Percentiles rank a stretch among this genome's conserved stretches.
Conservation (phyloP, 352 stramenopile genomes). For the Hyaloperonospora brassicae region DNA sequence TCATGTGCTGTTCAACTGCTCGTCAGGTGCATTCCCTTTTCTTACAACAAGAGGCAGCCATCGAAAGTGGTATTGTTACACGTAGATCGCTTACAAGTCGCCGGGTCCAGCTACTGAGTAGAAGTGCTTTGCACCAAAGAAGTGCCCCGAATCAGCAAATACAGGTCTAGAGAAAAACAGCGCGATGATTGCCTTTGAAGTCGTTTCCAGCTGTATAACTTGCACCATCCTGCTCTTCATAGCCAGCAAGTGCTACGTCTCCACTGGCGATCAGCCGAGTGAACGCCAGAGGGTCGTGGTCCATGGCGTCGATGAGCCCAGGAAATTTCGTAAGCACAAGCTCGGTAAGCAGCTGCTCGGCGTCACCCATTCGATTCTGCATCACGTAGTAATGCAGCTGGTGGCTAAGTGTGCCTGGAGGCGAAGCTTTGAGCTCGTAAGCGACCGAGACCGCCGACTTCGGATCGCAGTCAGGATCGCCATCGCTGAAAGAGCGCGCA, state of each 20-base stretch:
- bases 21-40: too few relatives aligned
- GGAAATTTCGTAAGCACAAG: conserved; percentile 61
- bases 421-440: conserved; percentile 12
- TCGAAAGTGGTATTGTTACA: too few relatives aligned
- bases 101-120: conserved; percentile 3
- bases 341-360: conserved; percentile 56
- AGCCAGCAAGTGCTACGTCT: conserved; percentile 25
- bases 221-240: conserved; percentile 20
- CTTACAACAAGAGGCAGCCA: too few relatives aligned
- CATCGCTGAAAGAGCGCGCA: conserved; percentile 7
- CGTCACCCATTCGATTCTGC: conserved; percentile 29
- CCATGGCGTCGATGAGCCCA: conserved; percentile 66
- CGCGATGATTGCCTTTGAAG: conserved; percentile 19
- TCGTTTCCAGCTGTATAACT: conserved; percentile 12
- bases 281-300: conserved; percentile 68
- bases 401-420: conserved; percentile 20
- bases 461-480: conserved; percentile 10
- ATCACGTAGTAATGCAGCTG: conserved; percentile 35
- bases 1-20: too few relatives aligned
- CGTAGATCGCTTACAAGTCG: too few relatives aligned
- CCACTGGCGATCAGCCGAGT: conserved; percentile 53
- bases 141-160: neutral
- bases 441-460: conserved; percentile 11
- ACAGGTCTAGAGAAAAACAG: conserved; percentile 24
- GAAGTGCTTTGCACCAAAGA: conserved; percentile 3